Evolutionary conservation across 2,329 filamentous ascomycete genomes (phyloP), one percentile per base, ranked within the genome.

Genomic region (Aspergillus sp.): DNA sequence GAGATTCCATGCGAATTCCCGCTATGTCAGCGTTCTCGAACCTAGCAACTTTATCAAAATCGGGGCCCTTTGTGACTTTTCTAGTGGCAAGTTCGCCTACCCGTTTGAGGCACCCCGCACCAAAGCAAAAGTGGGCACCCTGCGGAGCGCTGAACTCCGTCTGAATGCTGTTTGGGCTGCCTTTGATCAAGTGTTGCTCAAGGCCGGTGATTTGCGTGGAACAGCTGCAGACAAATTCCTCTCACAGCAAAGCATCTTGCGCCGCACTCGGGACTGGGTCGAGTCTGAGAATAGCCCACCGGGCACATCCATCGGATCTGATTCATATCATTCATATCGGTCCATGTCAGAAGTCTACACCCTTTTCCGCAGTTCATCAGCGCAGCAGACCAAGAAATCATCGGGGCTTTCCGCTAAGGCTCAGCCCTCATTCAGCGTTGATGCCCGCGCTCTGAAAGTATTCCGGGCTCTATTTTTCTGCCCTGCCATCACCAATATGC

Each of bases 241-340:
- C 4, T 72, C 72, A 0, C 70, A 77, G 31, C 50, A 64, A 0
- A 78, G 79, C 4, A 66, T 63, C 1, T 66, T 86, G 7, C 78
- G 80, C 31, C 77, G 84, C n/a, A 87, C 83, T 0, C 73, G 79
- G 0, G 75, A 79, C 13, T 86, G 83, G 82, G 66, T 77, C 30
- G 80, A 83, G 56, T 75, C 77, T 15, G 45, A 25, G 43, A 17
- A 43, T 6, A 22, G 15, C 4, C 41, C 7, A 4, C 17, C 45
- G 19, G 34, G 9, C 22, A 19, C 11, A 15, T n/a, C 22, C 15
- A 13, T 8, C 17, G 31, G 28, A 19, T 9, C 19, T 15, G 25
- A 50, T 30, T 19, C 28, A 8, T 28, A 50, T 17, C 6, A 13
- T 11, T 50, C 9, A 8, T 50, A 19, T 8, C 19, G 7, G 4